Base-by-base conservation (phyloP, 805 yeast genomes). In the Teunomyces pallodes region DNA sequence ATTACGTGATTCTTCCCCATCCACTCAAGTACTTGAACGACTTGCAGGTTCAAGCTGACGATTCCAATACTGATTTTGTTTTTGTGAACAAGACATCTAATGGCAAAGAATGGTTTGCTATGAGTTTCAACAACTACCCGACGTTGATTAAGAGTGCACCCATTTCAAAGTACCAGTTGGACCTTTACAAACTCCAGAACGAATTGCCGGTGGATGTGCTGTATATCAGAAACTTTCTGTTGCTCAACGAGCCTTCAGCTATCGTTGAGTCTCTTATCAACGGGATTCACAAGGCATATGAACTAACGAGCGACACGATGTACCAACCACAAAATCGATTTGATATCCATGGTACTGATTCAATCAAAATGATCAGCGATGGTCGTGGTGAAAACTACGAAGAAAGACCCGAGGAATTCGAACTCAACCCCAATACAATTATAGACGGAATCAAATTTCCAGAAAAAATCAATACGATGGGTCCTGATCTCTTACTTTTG, bases 111-210 rank as follows among this genome's bases (percentile, higher is more conserved):
- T 91, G 96, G 96, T 88, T 80, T 70, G 97, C 96, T 3, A 75
- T 92, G 80, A 86, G 95, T 17, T 86, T 83, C 55, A 62, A 67
- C 20, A 77, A 83, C 55, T 92, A 85, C 61, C 97, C 97, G 0
- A 83, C 95, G 0, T 66, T 92, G 43, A 90, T 92, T 7, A 80
- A 82, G 47, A 80, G 89, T 6, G 94, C 97, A 0, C 92, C 96
- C 0, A 58, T 78, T 1, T 85, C 96, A 0, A 74, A 78, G 44
- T 90, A 85, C 67, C 82, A 78, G 47, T 42, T 65, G 53, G 59
- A 62, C 9, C 55, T 72, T 35, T 65, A 64, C 52, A 62, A 63
- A 38, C 45, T 61, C 13, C 56, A 60, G 29, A 56, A 53, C 36
- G 53, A 54, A 28, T 42, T 50, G 31, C 53, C 52, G 2, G 55